phyloP scores from a whole-genome alignment of 2,329 filamentous ascomycete genomes.

The Venturia aucupariae region DNA sequence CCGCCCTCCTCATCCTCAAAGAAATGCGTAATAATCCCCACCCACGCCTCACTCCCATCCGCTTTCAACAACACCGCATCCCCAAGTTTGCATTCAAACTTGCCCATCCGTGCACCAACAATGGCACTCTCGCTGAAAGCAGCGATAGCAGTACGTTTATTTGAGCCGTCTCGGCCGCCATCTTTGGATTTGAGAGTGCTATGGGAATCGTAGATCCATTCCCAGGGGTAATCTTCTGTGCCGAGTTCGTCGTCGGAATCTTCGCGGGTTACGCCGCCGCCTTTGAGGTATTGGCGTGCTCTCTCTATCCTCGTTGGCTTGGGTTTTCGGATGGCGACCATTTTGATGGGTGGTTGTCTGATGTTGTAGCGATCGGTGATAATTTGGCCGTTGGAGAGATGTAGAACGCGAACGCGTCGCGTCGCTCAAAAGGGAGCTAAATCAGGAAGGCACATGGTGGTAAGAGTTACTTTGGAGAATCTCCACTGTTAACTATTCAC shows the following conservation, averaged over 20 bases:
- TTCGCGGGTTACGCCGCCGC: conserved; percentile 57
- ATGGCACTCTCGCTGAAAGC: conserved; percentile 42
- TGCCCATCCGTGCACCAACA: conserved; percentile 72
- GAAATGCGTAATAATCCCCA: conserved; percentile 81
- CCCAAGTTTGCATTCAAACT: conserved; percentile 70
- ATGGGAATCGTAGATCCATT: conserved; percentile 45
- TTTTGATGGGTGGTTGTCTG: neutral
- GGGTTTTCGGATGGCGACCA: neutral
- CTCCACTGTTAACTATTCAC: too few relatives aligned
- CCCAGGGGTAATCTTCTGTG: conserved; percentile 41
- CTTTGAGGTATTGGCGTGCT: conserved; percentile 43
- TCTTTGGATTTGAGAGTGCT: conserved; percentile 13
- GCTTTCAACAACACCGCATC: conserved; percentile 83
- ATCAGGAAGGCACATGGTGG: neutral
- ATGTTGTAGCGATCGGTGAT: neutral
- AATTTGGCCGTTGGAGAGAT: neutral
- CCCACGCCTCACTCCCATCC: conserved; percentile 85
- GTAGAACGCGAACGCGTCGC: neutral
- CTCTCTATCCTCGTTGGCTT: conserved; percentile 32
- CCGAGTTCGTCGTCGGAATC: conserved; percentile 82
- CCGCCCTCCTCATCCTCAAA: conserved; percentile 62
- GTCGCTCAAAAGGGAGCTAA: neutral
- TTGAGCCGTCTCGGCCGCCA: conserved; percentile 4
- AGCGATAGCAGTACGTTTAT: conserved; percentile 22
- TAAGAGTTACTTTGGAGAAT: too few relatives aligned